Evolutionary conservation across 148 eudicot species (phyloP).

Genomic region (Chenopodium berlandieri): DNA sequence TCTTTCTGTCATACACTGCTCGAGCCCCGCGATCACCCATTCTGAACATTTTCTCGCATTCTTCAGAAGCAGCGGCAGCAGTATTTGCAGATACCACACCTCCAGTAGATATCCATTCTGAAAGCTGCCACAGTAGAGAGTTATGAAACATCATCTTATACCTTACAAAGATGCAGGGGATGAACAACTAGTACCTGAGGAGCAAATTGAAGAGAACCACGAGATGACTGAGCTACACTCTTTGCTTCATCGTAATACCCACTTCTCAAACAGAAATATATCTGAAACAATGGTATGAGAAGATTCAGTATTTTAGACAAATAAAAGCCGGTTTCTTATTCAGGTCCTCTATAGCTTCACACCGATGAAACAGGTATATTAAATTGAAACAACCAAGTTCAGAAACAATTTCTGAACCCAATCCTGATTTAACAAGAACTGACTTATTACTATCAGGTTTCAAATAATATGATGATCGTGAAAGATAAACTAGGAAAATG

Average conservation of each 20-base stretch:
- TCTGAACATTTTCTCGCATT: constrained; percentile 85
- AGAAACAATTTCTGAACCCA: not conserved
- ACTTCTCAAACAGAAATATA: constrained; percentile 89
- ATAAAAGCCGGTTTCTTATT: not conserved
- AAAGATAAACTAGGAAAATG: not conserved
- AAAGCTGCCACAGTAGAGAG: constrained; percentile 51
- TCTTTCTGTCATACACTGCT: constrained; percentile 80
- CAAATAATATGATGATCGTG: not conserved
- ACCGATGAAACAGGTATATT: not conserved
- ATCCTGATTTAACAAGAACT: not conserved
- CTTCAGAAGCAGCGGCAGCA: constrained; percentile 88
- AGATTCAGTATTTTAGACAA: not conserved
- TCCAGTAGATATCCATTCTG: constrained; percentile 85
- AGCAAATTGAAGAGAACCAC: constrained; percentile 76
- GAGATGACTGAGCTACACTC: constrained; percentile 78
- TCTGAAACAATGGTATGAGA: constrained; percentile 41
- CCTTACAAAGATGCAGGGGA: not conserved
- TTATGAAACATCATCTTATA: constrained; percentile 12
- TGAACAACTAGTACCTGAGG: constrained; percentile 54
- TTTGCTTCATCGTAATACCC: constrained; percentile 88
- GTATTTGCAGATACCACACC: constrained; percentile 82
- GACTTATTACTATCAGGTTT: not conserved
- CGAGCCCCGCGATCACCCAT: constrained; percentile 86
- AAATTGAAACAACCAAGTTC: not conserved
- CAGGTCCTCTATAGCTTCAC: not conserved